These are phyloP conservation scores for Chalciporus sp. DNA, from an alignment of 1,284 basidiomycete genomes.

Conservation along the genomic window DNA sequence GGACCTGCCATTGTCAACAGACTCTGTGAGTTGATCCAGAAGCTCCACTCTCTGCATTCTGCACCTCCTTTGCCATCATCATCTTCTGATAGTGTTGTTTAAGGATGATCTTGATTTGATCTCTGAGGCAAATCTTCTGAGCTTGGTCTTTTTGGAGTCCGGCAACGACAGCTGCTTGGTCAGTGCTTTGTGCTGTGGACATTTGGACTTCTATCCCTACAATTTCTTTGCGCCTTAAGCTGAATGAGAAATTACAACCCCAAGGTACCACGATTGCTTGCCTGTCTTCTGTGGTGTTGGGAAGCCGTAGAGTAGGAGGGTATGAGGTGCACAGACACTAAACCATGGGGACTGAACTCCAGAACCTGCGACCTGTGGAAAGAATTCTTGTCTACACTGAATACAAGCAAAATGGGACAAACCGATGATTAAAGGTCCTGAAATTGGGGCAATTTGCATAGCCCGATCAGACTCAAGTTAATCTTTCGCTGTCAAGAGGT, in stretches of 20 bases:
- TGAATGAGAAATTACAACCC: constrained; percentile 16
- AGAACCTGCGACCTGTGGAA: constrained; percentile 39
- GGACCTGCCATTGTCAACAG: constrained; percentile 7
- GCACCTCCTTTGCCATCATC: constrained; percentile 12
- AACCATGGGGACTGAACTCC: constrained; percentile 57
- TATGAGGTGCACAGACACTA: constrained; percentile 45
- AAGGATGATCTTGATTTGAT: constrained; percentile 20
- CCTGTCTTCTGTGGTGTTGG: constrained; percentile 45
- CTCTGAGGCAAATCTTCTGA: constrained; percentile 1
- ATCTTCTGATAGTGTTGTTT: constrained; percentile 20
- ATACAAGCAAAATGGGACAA: constrained; percentile 22
- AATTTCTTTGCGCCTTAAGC: constrained; percentile 29
- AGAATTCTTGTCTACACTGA: not conserved
- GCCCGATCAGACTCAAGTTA: constrained; percentile 53
- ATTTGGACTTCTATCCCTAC: constrained; percentile 12
- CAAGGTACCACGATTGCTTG: not conserved
- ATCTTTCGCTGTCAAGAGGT: constrained; percentile 55
- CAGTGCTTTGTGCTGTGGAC: constrained; percentile 13
- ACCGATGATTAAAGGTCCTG: constrained; percentile 55
- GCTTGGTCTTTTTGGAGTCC: constrained; percentile 14
- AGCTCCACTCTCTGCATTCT: constrained; percentile 3
- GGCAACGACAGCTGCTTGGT: constrained; percentile 17
- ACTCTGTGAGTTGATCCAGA: constrained; percentile 6
- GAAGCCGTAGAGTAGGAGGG: constrained; percentile 52
- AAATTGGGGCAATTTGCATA: constrained; percentile 49